Evolutionary conservation across 2,329 filamentous ascomycete species (phyloP), one percentile per base, ranked within the genome.

Genomic region (Cercospora sesami): DNA sequence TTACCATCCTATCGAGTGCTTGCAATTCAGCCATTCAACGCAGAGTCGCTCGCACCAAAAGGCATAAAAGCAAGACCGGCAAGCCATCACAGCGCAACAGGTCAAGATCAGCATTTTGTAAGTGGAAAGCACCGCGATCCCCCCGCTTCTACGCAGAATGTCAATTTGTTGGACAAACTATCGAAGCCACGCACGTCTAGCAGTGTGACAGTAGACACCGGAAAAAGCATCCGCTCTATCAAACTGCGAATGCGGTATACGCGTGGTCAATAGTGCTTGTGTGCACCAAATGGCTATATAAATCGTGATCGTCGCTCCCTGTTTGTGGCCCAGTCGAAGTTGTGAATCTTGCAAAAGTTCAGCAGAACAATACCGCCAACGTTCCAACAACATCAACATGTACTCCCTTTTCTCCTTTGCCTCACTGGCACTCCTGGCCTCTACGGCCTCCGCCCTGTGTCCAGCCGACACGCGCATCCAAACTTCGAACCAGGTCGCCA

Each of bases 401-500:
- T 14, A 23, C 48, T 51, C 48, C 21, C 10, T 51, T 26, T 23
- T 51, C 18, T 51, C 21, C 48, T 12, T 51, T 10, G 53, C 53
- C 53, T 33, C 30, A 33, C 9, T 58, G 30, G 53, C 53, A 23
- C 53, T 58, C 16, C 26, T 58, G 3, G n/a, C 30, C 23, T 33
- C 53, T 18, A 58, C 30, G 23, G 53, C 30, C 53, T 31, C 53
- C 26, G 53, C 53, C 23, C 16, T 30, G 53, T 58, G 53, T 18
- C 26, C 53, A n/a, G 14, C 53, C 33, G 53, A 73, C 1, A 64
- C 55, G 45, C 64, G 65, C 4, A 36, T 60, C 23, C 39, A 36
- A 30, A 31, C 60, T 12, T 59, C 65, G 6, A 4, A 16, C 12
- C 65, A 63, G 16, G 65, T 67, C 26, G 65, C 21, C 51, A 33